Percentiles rank a stretch among this genome's conserved stretches.
phyloP scores from a whole-genome alignment of 2,329 filamentous ascomycete genomes.

The Metarhizium humberi region DNA sequence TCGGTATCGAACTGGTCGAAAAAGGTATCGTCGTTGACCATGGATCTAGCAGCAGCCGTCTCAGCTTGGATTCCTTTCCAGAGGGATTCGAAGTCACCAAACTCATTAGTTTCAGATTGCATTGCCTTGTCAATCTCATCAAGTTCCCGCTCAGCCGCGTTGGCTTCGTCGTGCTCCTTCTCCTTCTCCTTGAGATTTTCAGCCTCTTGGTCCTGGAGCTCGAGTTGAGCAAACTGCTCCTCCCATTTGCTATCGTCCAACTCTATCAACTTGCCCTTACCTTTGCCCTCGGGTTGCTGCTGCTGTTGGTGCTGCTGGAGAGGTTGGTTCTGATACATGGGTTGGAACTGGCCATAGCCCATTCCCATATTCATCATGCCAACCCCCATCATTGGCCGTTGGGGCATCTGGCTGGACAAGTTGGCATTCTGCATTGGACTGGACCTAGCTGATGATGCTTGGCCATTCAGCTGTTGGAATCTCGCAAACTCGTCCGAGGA shows the following conservation, averaged over 20 bases:
- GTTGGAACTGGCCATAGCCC: slow-evolving; percentile 39
- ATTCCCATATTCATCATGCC: slow-evolving; percentile 43
- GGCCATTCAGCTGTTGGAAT: slow-evolving; percentile 67
- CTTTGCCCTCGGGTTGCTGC: slow-evolving; percentile 47
- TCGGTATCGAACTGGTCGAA: slow-evolving; percentile 65
- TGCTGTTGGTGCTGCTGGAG: slow-evolving; percentile 33
- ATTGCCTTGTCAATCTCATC: slow-evolving; percentile 69
- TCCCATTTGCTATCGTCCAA: slow-evolving; percentile 94
- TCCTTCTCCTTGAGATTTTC: slow-evolving; percentile 40
- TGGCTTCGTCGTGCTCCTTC: slow-evolving; percentile 47
- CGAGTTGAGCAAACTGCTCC: slow-evolving; percentile 86
- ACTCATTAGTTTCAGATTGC: slow-evolving; percentile 64
- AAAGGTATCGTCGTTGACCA: slow-evolving; percentile 56
- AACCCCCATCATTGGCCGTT: slow-evolving; percentile 52
- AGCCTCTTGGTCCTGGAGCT: slow-evolving; percentile 48
- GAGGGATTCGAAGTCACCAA: slow-evolving; percentile 83
- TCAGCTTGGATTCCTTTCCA: slow-evolving; percentile 77
- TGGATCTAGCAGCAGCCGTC: slow-evolving; percentile 58
- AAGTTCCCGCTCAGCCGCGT: slow-evolving; percentile 75
- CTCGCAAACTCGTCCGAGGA: slow-evolving; percentile 77
- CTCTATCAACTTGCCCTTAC: slow-evolving; percentile 90
- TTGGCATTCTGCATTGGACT: slow-evolving; percentile 47
- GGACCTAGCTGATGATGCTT: slow-evolving; percentile 40
- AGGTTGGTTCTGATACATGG: slow-evolving; percentile 36
- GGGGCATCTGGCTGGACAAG: slow-evolving; percentile 36